Base-by-base conservation (phyloP, 257 asterid species). In the Plantago major region DNA sequence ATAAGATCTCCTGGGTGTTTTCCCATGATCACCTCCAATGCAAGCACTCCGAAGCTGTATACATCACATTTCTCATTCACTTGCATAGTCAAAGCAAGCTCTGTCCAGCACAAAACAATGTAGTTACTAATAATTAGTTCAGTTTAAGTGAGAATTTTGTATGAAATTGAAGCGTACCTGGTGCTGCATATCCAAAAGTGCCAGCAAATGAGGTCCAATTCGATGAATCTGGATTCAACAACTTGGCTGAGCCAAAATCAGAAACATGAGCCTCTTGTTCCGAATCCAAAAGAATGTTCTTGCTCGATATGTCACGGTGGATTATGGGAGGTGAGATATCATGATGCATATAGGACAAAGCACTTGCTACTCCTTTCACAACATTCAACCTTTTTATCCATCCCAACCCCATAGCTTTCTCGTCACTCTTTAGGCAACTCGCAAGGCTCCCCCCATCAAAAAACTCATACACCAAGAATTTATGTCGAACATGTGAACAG, bases 231-330 rank as follows among this genome's bases (percentile, higher is more conserved):
- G 4, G 70, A 11, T 46, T 56, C 37, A 76, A 30, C 46, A 61
- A 42, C 51, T 48, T 72, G n/a, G 73, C 68, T 0, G 65, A 67
- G 2, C 74, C 76, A 63, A 70, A 74, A 47, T 74, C 73, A 10
- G 73, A 42, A 10, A 71, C 9, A 7, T 26, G 62, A 59, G 67
- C 64, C 45, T 43, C 65, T 18, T 16, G n/a, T 7, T 71, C 43
- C 0, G 17, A 38, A 46, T 64, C 67, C 33, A 76, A 58, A 59
- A 77, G 58, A 12, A 73, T 46, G 37, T 73, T 77, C 67, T 73
- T 77, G 63, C 76, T 77, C 10, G 79, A 69, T 58, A 73, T 63
- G 45, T 73, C 82, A 9, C 70, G 72, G 30, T 81, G 86, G 56
- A 81, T 66, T 13, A 81, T 69, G 9, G 79, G 75, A 40, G 78